phyloP scores from a whole-genome alignment of 352 stramenopile genomes.

The Phytophthora pinifolia region DNA sequence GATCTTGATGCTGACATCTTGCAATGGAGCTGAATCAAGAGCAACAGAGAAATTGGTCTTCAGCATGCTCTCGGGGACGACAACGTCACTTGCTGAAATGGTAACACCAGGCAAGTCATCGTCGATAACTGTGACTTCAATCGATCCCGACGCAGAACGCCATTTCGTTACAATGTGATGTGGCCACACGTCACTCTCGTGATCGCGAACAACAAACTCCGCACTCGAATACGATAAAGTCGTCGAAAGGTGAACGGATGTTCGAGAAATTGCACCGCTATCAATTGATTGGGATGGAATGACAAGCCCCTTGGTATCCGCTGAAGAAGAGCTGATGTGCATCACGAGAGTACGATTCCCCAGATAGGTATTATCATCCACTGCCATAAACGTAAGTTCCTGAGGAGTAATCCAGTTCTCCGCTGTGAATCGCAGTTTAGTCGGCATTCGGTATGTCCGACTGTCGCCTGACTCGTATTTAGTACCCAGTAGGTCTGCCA shows the following conservation, averaged over 20 bases:
- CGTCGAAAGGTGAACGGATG: slow-evolving; percentile 18
- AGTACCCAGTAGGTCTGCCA: slow-evolving; percentile 30
- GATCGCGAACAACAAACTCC: slow-evolving; percentile 42
- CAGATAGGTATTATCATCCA: slow-evolving; percentile 66
- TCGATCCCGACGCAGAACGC: slow-evolving; percentile 34
- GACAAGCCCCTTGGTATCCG: slow-evolving; percentile 23
- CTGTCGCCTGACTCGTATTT: slow-evolving; percentile 45
- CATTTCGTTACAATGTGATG: slow-evolving; percentile 32
- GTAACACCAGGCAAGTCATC: slow-evolving; percentile 70
- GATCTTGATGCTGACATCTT: slow-evolving; percentile 50
- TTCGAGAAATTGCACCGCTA: slow-evolving; percentile 20
- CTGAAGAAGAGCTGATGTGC: slow-evolving; percentile 28
- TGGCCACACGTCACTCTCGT: slow-evolving; percentile 38
- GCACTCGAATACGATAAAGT: slow-evolving; percentile 43
- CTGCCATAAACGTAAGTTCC: slow-evolving; percentile 46
- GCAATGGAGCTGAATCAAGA: slow-evolving; percentile 61
- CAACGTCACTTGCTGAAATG: slow-evolving; percentile 39
- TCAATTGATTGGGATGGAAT: slow-evolving; percentile 39
- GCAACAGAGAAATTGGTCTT: slow-evolving; percentile 47
- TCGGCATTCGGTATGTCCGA: slow-evolving; percentile 38
- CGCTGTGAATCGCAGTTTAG: slow-evolving; percentile 49
- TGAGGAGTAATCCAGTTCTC: slow-evolving; percentile 61
- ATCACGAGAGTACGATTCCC: slow-evolving; percentile 52
- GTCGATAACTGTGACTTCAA: slow-evolving; percentile 48
- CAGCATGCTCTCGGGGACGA: slow-evolving; percentile 44